Evolutionary conservation across 1,284 basidiomycete species (phyloP).

Genomic region (Cerioporus squamosus): DNA sequence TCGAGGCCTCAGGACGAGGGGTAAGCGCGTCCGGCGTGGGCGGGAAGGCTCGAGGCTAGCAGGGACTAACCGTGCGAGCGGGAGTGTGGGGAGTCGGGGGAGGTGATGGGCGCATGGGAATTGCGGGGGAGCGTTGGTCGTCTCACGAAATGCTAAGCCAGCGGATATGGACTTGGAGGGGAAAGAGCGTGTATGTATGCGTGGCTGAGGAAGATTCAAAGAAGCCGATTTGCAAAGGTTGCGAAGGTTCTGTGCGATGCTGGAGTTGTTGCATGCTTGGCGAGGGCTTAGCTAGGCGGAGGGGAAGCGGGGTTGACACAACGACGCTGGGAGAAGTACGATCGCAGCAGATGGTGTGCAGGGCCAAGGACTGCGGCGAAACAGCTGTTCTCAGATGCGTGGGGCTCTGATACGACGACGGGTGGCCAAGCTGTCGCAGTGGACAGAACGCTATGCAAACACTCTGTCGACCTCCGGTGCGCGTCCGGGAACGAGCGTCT

Average conservation of each 20-base stretch:
- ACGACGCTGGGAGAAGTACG: neutral
- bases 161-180: neutral
- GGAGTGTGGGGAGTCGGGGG: neutral
- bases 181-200: neutral
- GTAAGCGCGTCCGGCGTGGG: neutral
- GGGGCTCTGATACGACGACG: too few species aligned
- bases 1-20: neutral
- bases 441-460: neutral
- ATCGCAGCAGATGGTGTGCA: too few species aligned
- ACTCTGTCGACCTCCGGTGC: neutral
- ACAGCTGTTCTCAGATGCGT: neutral
- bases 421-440: neutral
- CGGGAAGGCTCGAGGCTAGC: too few species aligned
- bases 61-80: too few species aligned
- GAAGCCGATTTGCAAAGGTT: neutral
- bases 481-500: neutral
- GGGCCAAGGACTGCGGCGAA: conserved; percentile 1
- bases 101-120: too few species aligned
- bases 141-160: too few species aligned
- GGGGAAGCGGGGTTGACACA: neutral
- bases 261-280: neutral
- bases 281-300: neutral
- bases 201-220: neutral
- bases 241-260: neutral
- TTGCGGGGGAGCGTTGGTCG: too few species aligned